Conservation (phyloP, 108 stramenopile genomes). For the Skeletonema potamos region DNA sequence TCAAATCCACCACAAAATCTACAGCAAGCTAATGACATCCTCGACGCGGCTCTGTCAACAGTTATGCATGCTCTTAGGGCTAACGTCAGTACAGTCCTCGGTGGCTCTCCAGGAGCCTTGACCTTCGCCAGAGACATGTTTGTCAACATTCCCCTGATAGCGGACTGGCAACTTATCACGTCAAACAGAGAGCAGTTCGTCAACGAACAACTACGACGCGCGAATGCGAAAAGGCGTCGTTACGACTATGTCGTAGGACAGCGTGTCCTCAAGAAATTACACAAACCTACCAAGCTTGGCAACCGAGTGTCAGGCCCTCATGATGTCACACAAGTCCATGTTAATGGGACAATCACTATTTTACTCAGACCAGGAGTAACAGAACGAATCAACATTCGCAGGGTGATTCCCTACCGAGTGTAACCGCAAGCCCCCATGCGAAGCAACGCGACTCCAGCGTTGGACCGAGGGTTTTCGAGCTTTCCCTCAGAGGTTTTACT, state of each 20-base stretch:
- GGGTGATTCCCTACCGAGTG: constrained; percentile 19
- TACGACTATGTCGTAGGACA: constrained; percentile 2
- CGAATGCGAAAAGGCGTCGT: neutral
- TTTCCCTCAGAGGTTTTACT: too few species aligned
- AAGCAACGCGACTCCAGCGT: too few species aligned
- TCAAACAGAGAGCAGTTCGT: constrained; percentile 15
- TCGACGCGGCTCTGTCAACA: constrained; percentile 34
- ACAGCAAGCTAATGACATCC: constrained; percentile 10
- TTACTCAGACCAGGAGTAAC: constrained; percentile 4
- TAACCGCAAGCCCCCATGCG: neutral
- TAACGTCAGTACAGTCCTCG: constrained; percentile 6
- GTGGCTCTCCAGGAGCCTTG: constrained; percentile 37
- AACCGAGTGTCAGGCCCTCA: constrained; percentile 35
- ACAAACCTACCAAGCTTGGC: constrained; percentile 34
- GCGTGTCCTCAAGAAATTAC: constrained; percentile 9
- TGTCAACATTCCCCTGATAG: constrained; percentile 35
- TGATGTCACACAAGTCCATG: constrained; percentile 29
- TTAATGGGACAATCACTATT: constrained; percentile 48
- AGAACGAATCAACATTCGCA: constrained; percentile 40
- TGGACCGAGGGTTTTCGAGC: too few species aligned
- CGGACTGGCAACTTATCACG: constrained; percentile 15
- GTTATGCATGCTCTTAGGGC: constrained; percentile 28
- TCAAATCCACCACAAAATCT: constrained; percentile 17
- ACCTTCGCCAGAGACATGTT: constrained; percentile 47
- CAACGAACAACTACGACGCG: constrained; percentile 1